Base-by-base conservation (phyloP, 768 basidiomycete genomes). In the Coprinopsis sp. region DNA sequence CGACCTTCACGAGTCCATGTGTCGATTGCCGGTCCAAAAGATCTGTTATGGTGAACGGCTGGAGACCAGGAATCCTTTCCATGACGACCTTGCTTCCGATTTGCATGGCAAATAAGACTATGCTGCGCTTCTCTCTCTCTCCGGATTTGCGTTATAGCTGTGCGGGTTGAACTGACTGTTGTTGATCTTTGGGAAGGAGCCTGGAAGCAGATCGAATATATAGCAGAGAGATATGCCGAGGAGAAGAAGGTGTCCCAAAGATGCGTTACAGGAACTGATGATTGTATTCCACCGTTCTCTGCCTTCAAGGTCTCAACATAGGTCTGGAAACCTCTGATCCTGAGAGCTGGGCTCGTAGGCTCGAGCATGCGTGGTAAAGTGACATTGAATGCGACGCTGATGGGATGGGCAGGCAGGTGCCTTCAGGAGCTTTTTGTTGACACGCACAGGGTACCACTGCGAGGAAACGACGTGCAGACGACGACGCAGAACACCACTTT, bases 171-270 rank as follows among this genome's bases (percentile, higher is more conserved):
- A 88, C 57, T 81, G 73, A 44, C 90, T 80, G 52, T 77, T 75
- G 60, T 74, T 74, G 51, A 77, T 75, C 65, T 71, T 76, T 40
- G 65, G 73, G 58, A 78, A 79, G 27, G 79, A 73, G 41, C 65
- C 65, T 30, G 86, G 85, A 46, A 97, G 82, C 64, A 87, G 82
- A 68, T 99, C 95, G 75, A 91, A 95, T 56, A 99, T 82, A 72
- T 88, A 96, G 70, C 92, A 95, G 55, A 98, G 86, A 36, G 93
- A 85, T 38, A 91, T 83, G 49, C 96, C 96, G 28, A 92, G 79
- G 33, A 91, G 33, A 91, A 84, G 68, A 99, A 89, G 62, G 89
- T 83, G 60, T 91, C 89, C 85, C 94, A 95, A 39, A 97, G 82
- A 63, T 92, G 90, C 37, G 87, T 84, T 58, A 99, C 95, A 28